These are phyloP conservation scores for Glycine latifolia DNA, from an alignment of 306 rosid species.

Conservation along the genomic window DNA sequence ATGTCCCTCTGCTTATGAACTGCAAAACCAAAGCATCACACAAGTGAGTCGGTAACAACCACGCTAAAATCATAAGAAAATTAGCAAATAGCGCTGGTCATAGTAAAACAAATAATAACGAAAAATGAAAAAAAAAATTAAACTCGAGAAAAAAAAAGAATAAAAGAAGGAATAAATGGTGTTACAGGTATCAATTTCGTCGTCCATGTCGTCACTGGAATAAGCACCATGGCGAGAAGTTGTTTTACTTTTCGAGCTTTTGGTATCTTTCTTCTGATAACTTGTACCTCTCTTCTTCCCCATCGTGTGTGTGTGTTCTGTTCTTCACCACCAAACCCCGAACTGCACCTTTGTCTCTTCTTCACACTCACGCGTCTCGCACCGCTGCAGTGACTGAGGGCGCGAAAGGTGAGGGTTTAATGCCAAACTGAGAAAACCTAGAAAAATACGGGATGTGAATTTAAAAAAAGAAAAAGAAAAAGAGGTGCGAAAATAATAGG, in stretches of 20 bases:
- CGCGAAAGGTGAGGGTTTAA: too few relatives aligned
- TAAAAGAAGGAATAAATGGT: background rate
- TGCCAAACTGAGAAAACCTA: too few relatives aligned
- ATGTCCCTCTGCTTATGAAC: constrained; percentile 89
- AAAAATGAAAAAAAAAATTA: too few relatives aligned
- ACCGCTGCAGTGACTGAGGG: too few relatives aligned
- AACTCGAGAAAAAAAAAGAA: too few relatives aligned
- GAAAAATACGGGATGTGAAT: too few relatives aligned
- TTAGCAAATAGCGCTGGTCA: too few relatives aligned
- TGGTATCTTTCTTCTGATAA: constrained; percentile 46
- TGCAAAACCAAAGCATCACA: constrained; percentile 42
- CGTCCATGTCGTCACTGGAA: constrained; percentile 70
- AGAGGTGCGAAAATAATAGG: too few relatives aligned
- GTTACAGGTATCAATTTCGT: constrained; percentile 91
- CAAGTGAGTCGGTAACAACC: constrained; percentile 2
- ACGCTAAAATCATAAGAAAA: background rate
- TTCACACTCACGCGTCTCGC: too few relatives aligned
- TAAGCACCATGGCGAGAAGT: constrained; percentile 38
- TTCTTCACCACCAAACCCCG: constrained; percentile 33
- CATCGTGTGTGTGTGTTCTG: constrained; percentile 44
- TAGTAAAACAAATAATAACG: too few relatives aligned
- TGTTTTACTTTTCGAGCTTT: constrained; percentile 41
- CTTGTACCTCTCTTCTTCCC: constrained; percentile 64
- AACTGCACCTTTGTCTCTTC: background rate
- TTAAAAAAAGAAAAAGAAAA: too few relatives aligned